phyloP scores from a whole-genome alignment of 352 stramenopile genomes.

The Discostella stelligera region DNA sequence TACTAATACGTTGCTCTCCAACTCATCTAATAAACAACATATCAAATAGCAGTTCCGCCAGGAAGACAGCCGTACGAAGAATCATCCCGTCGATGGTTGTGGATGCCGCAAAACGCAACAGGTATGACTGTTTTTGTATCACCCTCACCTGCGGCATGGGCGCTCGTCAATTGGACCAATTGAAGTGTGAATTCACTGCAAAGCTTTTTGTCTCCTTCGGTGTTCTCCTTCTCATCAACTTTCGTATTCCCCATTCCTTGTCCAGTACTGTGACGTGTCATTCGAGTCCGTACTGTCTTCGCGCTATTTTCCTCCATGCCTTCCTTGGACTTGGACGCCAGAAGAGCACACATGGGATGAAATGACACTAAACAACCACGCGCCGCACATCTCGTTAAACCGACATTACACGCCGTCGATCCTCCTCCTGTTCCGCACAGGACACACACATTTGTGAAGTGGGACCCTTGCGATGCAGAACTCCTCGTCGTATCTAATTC shows the following conservation, averaged over 20 bases:
- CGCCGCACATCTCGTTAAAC: conserved; percentile 66
- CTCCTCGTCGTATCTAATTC: conserved; percentile 12
- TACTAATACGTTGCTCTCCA: conserved; percentile 18
- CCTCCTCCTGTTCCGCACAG: conserved; percentile 54
- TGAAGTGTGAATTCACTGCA: conserved; percentile 67
- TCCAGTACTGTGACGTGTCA: conserved; percentile 37
- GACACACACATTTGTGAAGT: conserved; percentile 48
- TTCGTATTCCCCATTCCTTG: conserved; percentile 28
- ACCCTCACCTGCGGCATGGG: conserved; percentile 10
- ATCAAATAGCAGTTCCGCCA: conserved; percentile 28
- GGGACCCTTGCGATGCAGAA: conserved; percentile 11
- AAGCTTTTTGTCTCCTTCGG: conserved; percentile 54
- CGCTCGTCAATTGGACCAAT: conserved; percentile 40
- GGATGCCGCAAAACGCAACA: conserved; percentile 76
- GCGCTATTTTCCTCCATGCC: conserved; percentile 12
- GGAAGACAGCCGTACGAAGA: conserved; percentile 62
- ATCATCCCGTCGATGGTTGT: conserved; percentile 62
- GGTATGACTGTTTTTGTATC: conserved; percentile 41
- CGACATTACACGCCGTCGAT: conserved; percentile 9
- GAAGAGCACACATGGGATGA: conserved; percentile 78
- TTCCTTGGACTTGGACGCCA: conserved; percentile 61
- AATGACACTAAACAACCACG: conserved; percentile 67
- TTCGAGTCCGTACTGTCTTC: conserved; percentile 35
- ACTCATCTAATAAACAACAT: not conserved
- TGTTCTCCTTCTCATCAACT: conserved; percentile 25